Conservation (phyloP, 352 stramenopile genomes). For the Phytophthora sansomeana region DNA sequence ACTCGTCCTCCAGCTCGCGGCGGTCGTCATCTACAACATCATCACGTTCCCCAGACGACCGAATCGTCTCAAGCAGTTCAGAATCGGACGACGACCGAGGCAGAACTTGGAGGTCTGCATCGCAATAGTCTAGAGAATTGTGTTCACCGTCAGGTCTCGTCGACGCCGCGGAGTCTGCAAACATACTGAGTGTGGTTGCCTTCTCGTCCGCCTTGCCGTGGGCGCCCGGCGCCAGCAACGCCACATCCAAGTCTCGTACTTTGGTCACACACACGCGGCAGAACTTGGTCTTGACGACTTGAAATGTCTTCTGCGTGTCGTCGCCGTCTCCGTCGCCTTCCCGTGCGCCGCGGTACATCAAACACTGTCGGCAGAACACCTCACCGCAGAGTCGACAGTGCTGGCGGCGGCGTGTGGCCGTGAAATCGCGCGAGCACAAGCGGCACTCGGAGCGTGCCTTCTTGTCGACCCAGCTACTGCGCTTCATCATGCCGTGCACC, state of each 20-base stretch:
- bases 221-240: slow-evolving; percentile 27
- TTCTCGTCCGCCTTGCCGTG: slow-evolving; percentile 15
- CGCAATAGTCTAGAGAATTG: slow-evolving; percentile 18
- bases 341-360: slow-evolving; percentile 50
- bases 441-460: slow-evolving; percentile 50
- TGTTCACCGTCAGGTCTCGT: slow-evolving; percentile 36
- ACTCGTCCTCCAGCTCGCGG: slow-evolving; percentile 15
- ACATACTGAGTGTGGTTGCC: slow-evolving; percentile 10
- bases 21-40: slow-evolving; percentile 28
- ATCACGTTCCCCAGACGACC: slow-evolving; percentile 32
- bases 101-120: slow-evolving; percentile 16
- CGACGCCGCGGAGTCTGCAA: slow-evolving; percentile 29
- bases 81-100: slow-evolving; percentile 30
- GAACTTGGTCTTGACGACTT: slow-evolving; percentile 65
- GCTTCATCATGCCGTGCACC: slow-evolving; percentile 48
- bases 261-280: slow-evolving; percentile 62
- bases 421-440: slow-evolving; percentile 67
- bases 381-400: slow-evolving; percentile 84
- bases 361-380: slow-evolving; percentile 72
- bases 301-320: slow-evolving; percentile 36
- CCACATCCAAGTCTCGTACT: slow-evolving; percentile 44
- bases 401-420: slow-evolving; percentile 60
- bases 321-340: slow-evolving; percentile 17
- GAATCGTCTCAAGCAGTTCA: slow-evolving; percentile 42
- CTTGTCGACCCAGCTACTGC: slow-evolving; percentile 61